phyloP scores from a whole-genome alignment of 805 yeast genomes.

The Pichia exigua region DNA sequence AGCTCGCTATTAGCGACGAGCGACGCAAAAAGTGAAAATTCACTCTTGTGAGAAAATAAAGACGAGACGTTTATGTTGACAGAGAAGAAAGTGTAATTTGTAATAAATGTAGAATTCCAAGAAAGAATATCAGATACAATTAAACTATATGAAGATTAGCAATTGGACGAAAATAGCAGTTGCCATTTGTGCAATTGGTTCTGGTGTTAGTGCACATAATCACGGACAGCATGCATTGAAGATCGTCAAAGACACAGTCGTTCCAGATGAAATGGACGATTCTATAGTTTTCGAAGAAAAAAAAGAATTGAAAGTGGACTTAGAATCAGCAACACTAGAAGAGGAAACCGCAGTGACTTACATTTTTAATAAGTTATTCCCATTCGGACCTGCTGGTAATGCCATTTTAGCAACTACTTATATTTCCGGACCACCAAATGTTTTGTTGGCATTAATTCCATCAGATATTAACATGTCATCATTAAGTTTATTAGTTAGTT shows the following conservation, averaged over 20 bases:
- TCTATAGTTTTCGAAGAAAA: neutral
- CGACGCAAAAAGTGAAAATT: neutral
- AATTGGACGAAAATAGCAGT: neutral
- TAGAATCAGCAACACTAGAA: neutral
- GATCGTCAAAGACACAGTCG: neutral
- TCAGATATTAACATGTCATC: conserved; percentile 43
- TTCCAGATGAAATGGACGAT: neutral
- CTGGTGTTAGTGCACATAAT: neutral
- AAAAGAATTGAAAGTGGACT: neutral
- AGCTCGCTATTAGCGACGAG: neutral
- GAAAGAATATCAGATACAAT: neutral
- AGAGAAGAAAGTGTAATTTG: neutral
- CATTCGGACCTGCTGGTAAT: conserved; percentile 52
- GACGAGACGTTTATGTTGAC: neutral
- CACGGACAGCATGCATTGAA: neutral
- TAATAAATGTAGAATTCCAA: neutral
- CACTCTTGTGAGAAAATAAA: neutral
- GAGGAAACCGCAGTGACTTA: conserved; percentile 22
- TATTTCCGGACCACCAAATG: conserved; percentile 58
- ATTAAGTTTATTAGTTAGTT: conserved; percentile 50
- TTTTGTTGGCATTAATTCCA: conserved; percentile 50
- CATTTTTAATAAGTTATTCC: conserved; percentile 37
- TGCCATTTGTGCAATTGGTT: neutral
- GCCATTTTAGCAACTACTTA: conserved; percentile 56
- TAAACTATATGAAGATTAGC: neutral